These are phyloP conservation scores for Inga oerstediana DNA, from an alignment of 306 rosid species.

Conservation along the genomic window DNA sequence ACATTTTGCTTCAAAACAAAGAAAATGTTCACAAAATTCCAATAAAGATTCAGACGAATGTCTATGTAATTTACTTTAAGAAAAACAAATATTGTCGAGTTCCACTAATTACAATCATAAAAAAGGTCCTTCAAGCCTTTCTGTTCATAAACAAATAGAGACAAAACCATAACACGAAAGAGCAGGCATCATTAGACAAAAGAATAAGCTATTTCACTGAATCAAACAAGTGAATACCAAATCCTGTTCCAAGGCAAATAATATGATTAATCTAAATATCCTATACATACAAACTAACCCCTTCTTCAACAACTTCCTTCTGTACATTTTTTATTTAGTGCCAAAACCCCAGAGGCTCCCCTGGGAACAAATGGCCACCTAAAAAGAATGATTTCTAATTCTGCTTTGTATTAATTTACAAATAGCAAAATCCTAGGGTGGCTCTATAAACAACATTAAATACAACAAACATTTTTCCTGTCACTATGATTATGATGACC, in stretches of 20 bases:
- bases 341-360: not conserved
- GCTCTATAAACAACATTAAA: constrained; percentile 1
- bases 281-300: constrained; percentile 8
- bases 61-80: not conserved
- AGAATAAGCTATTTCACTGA: not conserved
- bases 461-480: not conserved
- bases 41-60: not conserved
- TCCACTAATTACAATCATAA: not conserved
- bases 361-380: not conserved
- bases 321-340: not conserved
- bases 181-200: not conserved
- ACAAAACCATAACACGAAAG: not conserved
- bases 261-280: not conserved
- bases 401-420: constrained; percentile 21
- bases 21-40: not conserved
- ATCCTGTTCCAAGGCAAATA: not conserved
- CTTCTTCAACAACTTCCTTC: not conserved
- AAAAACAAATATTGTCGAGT: not conserved
- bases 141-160: not conserved
- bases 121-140: not conserved
- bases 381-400: not conserved
- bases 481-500: not conserved
- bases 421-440: not conserved
- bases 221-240: not conserved
- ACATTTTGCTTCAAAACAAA: not conserved